A percentile compares a stretch with the other conserved stretches of the same genome.
Conservation (phyloP, 768 basidiomycete species). For the Xerocomellus amylosporus region DNA sequence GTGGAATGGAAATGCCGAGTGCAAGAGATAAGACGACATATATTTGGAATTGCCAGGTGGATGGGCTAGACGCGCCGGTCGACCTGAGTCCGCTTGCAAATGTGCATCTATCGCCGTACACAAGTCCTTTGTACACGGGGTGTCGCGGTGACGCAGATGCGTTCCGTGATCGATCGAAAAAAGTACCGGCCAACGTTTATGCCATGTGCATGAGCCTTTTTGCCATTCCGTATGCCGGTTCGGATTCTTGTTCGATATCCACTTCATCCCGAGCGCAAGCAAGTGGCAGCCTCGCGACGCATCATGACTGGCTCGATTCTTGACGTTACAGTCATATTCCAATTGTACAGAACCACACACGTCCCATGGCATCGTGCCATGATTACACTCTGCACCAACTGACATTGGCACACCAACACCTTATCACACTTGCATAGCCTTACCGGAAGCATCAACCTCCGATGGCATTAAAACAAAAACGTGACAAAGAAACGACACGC, state of each 20-base stretch:
- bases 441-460: neutral
- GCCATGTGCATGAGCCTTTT: conserved; percentile 1
- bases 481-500: neutral
- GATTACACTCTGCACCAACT: neutral
- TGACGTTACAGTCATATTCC: neutral
- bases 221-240: neutral
- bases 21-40: no score
- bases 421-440: neutral
- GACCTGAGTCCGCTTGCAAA: no score
- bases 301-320: neutral
- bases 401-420: neutral
- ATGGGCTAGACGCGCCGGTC: no score
- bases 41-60: no score
- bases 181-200: neutral
- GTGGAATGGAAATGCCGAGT: neutral
- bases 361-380: neutral
- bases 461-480: neutral
- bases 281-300: neutral
- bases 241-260: no score
- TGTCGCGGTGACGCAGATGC: neutral
- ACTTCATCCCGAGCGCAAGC: neutral
- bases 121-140: no score
- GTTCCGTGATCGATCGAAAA: neutral
- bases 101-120: no score
- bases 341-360: neutral